phyloP scores from a whole-genome alignment of 2,329 filamentous ascomycete genomes.

The Aspergillus brunneoviolaceus region DNA sequence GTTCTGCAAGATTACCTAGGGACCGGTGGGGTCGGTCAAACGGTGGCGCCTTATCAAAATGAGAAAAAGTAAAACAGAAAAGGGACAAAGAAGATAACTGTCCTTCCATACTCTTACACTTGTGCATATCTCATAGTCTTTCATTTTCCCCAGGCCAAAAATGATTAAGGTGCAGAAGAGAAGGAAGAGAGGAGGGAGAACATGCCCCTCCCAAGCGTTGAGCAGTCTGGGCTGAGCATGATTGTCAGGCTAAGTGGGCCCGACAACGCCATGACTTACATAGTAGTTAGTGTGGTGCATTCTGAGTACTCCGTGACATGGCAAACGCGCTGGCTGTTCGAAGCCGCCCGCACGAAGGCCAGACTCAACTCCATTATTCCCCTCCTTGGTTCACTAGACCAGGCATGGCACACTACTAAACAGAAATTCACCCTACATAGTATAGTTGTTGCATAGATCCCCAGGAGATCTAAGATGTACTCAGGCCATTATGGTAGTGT shows the following conservation, averaged over 20 bases:
- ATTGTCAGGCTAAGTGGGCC: constrained; percentile 19
- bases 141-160: too few species aligned
- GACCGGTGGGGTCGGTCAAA: constrained; percentile 21
- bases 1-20: constrained; percentile 30
- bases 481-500: too few species aligned
- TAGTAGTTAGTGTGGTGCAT: constrained; percentile 3
- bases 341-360: background rate
- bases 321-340: constrained; percentile 11
- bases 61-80: too few species aligned
- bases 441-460: too few species aligned
- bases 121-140: too few species aligned
- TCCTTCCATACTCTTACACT: too few species aligned
- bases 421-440: too few species aligned
- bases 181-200: too few species aligned
- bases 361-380: constrained; percentile 10
- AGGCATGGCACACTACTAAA: background rate
- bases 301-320: constrained; percentile 16
- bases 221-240: background rate
- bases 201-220: background rate
- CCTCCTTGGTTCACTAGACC: background rate
- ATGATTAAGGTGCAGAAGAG: too few species aligned
- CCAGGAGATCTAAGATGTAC: too few species aligned
- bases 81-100: too few species aligned
- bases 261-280: constrained; percentile 11
- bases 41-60: constrained; percentile 17